Evolutionary conservation across 2,329 filamentous ascomycete genomes (phyloP), one percentile per base, ranked within the genome.

Genomic region (Ilyonectria robusta): DNA sequence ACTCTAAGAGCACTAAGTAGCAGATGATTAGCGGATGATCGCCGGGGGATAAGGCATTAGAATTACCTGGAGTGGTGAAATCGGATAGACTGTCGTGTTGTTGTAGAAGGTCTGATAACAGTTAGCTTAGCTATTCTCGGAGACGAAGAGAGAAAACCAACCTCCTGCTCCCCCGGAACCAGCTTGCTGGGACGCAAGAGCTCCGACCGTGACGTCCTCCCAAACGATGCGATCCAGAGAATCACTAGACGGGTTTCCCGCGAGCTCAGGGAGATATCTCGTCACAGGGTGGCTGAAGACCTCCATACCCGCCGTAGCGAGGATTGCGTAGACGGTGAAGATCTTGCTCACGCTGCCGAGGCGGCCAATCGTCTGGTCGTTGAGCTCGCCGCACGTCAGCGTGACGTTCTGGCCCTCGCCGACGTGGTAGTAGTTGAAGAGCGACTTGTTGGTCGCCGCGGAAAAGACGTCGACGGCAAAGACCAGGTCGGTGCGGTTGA

Each of bases 401-500:
- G 66, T 66, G 21, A 57, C 47, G 0, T 76, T 47, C 1, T 68
- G 61, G 0, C 57, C 65, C 2, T 72, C 59, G 1, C 72, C 75
- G 2, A 64, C 54, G 23, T 77, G 72, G 6, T 51, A 69, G 37
- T 76, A 70, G 21, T 55, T 76, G 17, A 73, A 77, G 4, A 77
- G 21, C 5, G 73, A 76, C 2, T 55, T 42, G 6, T 77, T 77
- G 0, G 75, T 76, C 0, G 66, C 65, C 0, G 75, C 68, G 0
- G 74, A 77, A 35, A 76, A 77, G 23, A 77, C 75, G 11, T 77
- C 76, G 1, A 77, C 51, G 13, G 70, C 47, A 6, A 76, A 75
- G 13, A 71, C 58, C 0, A 68, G 57, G 15, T 73, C 66, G 2
- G 70, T 72, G 2, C 62, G 23, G 65, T 76, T 70, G 13, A 76